Evolutionary conservation across 108 stramenopile species (phyloP), one percentile per base, ranked within the genome.

Genomic region (Nitzschia inconspicua): DNA sequence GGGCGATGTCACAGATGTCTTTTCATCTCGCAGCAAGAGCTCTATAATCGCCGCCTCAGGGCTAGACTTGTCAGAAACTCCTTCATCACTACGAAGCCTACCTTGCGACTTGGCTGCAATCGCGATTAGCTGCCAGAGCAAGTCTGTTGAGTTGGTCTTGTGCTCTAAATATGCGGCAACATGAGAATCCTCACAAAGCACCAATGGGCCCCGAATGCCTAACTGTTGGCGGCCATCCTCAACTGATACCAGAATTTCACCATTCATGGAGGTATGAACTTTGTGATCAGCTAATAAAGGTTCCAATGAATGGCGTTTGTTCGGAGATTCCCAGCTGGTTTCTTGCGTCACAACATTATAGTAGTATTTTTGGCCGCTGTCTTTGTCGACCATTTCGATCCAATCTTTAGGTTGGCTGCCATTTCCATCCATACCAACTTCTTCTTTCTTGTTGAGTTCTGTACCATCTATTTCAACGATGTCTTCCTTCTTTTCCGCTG

Each of bases 251-350:
- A 42, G 13, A 44, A 13, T 28, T 10, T 19, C 23, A 0, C 10
- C 18, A 19, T 16, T 16, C 10, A 47, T 23, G 18, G 47, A 11
- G 13, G 13, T 16, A 19, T 47, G n/a, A 22, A 19, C 24, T 58
- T 58, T n/a, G n/a, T n/a, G n/a, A n/a, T n/a, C n/a, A n/a, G n/a
- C n/a, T n/a, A n/a, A n/a, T n/a, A n/a, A n/a, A n/a, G n/a, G n/a
- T n/a, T n/a, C n/a, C n/a, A n/a, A n/a, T n/a, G n/a, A n/a, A n/a
- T n/a, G n/a, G n/a, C n/a, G n/a, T n/a, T n/a, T n/a, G n/a, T n/a
- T n/a, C n/a, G n/a, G n/a, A n/a, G n/a, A n/a, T n/a, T 83, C 80
- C 88, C 84, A 89, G 0, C 73, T 63, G 3, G 88, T 83, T 27
- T 57, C 62, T 13, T 68, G 56, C 2, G 61, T 54, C 1, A 41